Base-by-base conservation (phyloP, 495 filamentous ascomycete species). In the Xylaria cubensis region DNA sequence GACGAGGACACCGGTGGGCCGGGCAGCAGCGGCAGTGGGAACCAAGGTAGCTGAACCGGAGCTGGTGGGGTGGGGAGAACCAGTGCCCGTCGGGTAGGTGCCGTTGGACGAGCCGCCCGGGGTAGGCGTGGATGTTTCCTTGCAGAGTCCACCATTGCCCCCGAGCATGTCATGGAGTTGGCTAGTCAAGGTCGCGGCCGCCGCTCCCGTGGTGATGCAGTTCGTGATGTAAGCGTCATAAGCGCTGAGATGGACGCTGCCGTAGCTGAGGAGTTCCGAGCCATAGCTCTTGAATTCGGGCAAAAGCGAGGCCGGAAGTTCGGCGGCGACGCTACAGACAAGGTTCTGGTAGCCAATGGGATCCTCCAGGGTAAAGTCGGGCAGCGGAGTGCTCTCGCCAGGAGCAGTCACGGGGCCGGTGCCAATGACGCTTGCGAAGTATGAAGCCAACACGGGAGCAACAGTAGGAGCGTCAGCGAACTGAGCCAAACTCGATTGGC, bases 161-260 rank as follows among this genome's bases (percentile, higher is more conserved):
- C 0, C 3, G 50, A 67, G 34, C 48, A 67, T 67, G 2, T 42
- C 2, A 21, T 67, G 46, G 19, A 67, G 34, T 2, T 67, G 26
- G 34, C n/a, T 42, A n/a, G 13, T 67, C 0, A 67, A 34, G 5
- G 46, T 55, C 1, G 64, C 39, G 19, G 64, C 64, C 12, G 48
- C 64, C 9, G 21, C 48, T 39, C 64, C 64, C 1, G 64, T 67
- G 34, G 64, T 67, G 17, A 67, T 56, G 36, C 64, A 67, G 50
- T 67, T 26, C n/a, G 64, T 67, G 50, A 67, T 56, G 21, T 55
- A 67, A 12, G 64, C 64, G 4, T 67, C 64, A n/a, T 67, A 67
- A 3, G 2, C 5, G 50, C 48, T 55, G 13, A 67, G 15, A 26
- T 67, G 64, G 34, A 8, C 64, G 9, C 50, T 67, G n/a, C 64